Evolutionary conservation across 345 rosid species (phyloP).

Genomic region (Gossypium rotundifolium): DNA sequence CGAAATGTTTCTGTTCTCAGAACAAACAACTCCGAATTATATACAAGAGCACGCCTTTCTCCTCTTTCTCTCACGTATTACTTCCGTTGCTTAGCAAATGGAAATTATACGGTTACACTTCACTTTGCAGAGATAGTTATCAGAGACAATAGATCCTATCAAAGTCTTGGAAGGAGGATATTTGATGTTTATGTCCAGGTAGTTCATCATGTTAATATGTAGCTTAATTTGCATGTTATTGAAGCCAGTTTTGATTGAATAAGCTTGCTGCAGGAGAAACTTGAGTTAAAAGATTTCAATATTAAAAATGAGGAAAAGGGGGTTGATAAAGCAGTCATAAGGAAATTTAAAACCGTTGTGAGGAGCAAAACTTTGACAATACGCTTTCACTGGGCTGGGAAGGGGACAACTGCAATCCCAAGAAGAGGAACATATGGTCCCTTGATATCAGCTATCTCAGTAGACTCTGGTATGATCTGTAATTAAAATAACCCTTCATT

Average conservation of each 20-base stretch:
- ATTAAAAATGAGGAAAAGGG: conserved; percentile 29
- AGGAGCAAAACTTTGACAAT: conserved; percentile 25
- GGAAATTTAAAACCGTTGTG: conserved; percentile 19
- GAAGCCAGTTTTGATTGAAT: background rate
- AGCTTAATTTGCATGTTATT: background rate
- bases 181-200: background rate
- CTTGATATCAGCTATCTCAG: conserved; percentile 42
- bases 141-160: background rate
- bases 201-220: background rate
- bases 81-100: background rate
- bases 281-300: conserved; percentile 27
- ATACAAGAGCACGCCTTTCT: background rate
- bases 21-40: background rate
- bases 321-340: conserved; percentile 14
- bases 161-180: background rate
- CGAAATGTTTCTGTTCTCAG: background rate
- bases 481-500: background rate
- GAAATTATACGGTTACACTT: background rate
- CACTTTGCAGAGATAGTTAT: background rate
- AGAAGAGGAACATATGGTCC: conserved; percentile 36
- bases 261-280: conserved; percentile 7
- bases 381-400: conserved; percentile 44
- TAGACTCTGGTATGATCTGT: conserved; percentile 24
- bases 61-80: background rate
- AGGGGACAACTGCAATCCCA: conserved; percentile 36